These are phyloP conservation scores for Furcasterigmium furcatum DNA, from an alignment of 2,329 filamentous ascomycete species.

Conservation along the genomic window DNA sequence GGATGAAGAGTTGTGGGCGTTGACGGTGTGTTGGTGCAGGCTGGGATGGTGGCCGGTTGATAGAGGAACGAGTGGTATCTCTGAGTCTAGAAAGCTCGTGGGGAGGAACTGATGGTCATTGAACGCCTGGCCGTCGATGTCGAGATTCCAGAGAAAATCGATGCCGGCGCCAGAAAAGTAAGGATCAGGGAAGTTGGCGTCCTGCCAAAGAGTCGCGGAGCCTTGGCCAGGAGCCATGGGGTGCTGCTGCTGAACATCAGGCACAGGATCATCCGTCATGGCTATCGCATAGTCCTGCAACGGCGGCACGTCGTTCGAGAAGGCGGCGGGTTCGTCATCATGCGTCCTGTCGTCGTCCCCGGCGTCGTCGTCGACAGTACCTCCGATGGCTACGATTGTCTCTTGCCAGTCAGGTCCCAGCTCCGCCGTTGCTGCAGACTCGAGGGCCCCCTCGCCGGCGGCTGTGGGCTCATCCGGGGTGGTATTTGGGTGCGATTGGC, in stretches of 20 bases:
- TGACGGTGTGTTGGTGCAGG: too few species aligned
- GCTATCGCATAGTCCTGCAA: neutral
- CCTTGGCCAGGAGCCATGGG: neutral
- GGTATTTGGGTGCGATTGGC: too few species aligned
- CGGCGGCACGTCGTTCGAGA: neutral
- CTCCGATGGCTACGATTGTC: too few species aligned
- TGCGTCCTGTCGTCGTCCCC: neutral
- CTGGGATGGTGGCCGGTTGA: neutral
- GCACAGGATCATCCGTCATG: too few species aligned
- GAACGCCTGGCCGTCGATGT: neutral
- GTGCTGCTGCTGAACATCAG: neutral
- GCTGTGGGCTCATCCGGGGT: too few species aligned
- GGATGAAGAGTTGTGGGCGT: too few species aligned
- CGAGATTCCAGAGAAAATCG: conserved; percentile 2
- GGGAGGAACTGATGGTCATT: neutral
- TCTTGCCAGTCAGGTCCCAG: too few species aligned
- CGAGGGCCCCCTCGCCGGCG: too few species aligned
- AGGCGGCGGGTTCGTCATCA: neutral
- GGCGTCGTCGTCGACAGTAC: neutral
- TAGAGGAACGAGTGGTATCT: neutral
- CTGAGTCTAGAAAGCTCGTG: neutral
- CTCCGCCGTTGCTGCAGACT: too few species aligned
- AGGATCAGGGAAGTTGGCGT: neutral
- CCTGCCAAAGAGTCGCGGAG: neutral
- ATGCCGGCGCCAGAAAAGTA: neutral